These are phyloP conservation scores for Basipetospora chlamydospora DNA, from an alignment of 2,329 filamentous ascomycete genomes.

Conservation along the genomic window DNA sequence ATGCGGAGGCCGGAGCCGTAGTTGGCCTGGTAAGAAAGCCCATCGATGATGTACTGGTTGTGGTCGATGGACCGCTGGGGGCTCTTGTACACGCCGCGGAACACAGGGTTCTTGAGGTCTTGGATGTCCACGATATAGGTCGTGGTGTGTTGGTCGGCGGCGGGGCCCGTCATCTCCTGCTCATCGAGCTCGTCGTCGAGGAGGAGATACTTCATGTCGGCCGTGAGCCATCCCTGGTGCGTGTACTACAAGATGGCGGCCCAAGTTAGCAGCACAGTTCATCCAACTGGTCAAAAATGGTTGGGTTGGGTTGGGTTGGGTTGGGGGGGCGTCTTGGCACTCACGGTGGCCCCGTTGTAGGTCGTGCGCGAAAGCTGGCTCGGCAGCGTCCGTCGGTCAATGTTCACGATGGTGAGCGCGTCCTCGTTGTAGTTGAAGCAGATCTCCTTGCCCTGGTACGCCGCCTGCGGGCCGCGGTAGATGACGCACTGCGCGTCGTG, in stretches of 20 bases:
- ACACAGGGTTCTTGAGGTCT: conserved; percentile 21
- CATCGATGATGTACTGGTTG: conserved; percentile 29
- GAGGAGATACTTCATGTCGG: conserved; percentile 25
- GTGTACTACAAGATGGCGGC: no score
- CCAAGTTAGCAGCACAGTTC: no score
- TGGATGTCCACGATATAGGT: conserved; percentile 35
- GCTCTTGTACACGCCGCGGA: conserved; percentile 25
- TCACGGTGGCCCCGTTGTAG: conserved; percentile 37
- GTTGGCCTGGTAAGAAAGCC: conserved; percentile 28
- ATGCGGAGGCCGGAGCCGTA: conserved; percentile 31
- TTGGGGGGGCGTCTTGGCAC: no score
- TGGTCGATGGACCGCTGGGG: conserved; percentile 25
- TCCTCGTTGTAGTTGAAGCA: conserved; percentile 16
- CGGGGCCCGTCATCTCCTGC: conserved; percentile 19
- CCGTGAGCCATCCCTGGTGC: conserved; percentile 38
- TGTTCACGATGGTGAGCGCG: conserved; percentile 23
- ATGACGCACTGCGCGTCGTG: conserved; percentile 39
- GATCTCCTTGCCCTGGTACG: conserved; percentile 22
- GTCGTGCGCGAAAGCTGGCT: conserved; percentile 34
- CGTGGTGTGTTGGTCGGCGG: conserved; percentile 24
- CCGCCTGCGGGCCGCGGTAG: conserved; percentile 31
- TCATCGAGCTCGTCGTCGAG: conserved; percentile 41
- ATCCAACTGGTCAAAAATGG: no score
- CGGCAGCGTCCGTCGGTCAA: conserved; percentile 29
- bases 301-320: no score